Evolutionary conservation across 148 eudicot genomes (phyloP).

Genomic region (Fagopyrum esculentum): DNA sequence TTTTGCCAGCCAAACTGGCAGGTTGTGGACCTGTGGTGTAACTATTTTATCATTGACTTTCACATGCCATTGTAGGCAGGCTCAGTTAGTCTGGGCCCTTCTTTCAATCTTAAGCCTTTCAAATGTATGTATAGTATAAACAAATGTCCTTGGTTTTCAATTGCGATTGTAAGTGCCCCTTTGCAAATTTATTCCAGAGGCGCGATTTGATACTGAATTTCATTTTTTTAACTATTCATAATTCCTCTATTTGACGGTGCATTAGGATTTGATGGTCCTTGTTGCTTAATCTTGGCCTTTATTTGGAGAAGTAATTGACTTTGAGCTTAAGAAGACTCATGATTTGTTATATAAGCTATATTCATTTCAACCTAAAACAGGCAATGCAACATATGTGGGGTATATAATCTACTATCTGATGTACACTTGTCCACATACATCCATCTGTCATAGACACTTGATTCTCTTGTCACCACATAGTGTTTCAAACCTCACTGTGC

Average conservation of each 20-base stretch:
- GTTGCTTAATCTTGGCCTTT: background rate
- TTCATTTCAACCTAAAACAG: background rate
- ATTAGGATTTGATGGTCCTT: background rate
- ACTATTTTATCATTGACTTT: background rate
- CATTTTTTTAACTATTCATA: background rate
- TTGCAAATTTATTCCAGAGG: background rate
- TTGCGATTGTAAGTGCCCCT: background rate
- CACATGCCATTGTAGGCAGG: background rate
- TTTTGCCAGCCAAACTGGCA: background rate
- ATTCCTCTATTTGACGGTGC: background rate
- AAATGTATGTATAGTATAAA: background rate
- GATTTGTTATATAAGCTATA: background rate
- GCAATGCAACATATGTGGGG: background rate
- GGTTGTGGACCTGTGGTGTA: background rate
- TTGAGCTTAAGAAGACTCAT: background rate
- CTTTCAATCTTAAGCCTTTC: background rate
- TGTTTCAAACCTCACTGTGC: background rate
- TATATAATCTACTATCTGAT: too few species aligned
- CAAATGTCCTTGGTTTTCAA: background rate
- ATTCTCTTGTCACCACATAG: background rate
- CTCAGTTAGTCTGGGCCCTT: background rate
- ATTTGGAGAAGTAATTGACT: background rate
- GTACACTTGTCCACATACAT: background rate
- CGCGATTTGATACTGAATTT: background rate
- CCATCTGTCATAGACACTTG: background rate